Evolutionary conservation across 768 basidiomycete species (phyloP).

Genomic region (Cubamyces sp.): DNA sequence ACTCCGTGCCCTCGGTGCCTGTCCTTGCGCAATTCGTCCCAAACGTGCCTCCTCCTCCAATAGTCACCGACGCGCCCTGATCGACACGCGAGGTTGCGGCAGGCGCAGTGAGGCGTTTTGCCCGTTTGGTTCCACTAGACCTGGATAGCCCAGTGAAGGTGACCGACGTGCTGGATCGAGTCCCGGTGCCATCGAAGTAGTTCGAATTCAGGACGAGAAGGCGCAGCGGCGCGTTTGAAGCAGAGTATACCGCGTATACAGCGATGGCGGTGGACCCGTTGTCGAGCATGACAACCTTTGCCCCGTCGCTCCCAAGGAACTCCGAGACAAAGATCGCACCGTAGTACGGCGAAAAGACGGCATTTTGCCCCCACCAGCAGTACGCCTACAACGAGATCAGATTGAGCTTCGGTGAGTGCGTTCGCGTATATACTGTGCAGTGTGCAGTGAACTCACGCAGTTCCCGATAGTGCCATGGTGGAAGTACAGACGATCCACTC

Average conservation of each 20-base stretch:
- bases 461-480: conserved; percentile 47
- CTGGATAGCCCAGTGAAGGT: conserved; percentile 35
- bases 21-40: conserved; percentile 30
- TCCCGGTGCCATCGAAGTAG: conserved; percentile 40
- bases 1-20: conserved; percentile 36
- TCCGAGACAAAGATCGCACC: conserved; percentile 44
- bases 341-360: conserved; percentile 42
- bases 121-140: conserved; percentile 28
- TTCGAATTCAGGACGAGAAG: conserved; percentile 42
- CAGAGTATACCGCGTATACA: conserved; percentile 37
- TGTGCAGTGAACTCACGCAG: conserved; percentile 34
- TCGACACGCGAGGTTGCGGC: conserved; percentile 39
- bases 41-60: conserved; percentile 40
- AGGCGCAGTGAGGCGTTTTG: conserved; percentile 41
- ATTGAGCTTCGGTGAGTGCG: not conserved
- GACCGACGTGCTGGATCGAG: conserved; percentile 37
- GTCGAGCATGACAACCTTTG: conserved; percentile 40
- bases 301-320: conserved; percentile 40
- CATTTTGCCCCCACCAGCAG: conserved; percentile 44
- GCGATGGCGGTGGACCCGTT: conserved; percentile 37
- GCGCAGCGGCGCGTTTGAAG: conserved; percentile 33
- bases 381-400: conserved; percentile 34
- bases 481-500: conserved; percentile 43
- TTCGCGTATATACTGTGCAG: not conserved
- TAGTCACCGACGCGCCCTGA: conserved; percentile 39